These are phyloP conservation scores for Neocatenulostroma microsporum DNA, from an alignment of 2,329 filamentous ascomycete genomes.

Conservation along the genomic window DNA sequence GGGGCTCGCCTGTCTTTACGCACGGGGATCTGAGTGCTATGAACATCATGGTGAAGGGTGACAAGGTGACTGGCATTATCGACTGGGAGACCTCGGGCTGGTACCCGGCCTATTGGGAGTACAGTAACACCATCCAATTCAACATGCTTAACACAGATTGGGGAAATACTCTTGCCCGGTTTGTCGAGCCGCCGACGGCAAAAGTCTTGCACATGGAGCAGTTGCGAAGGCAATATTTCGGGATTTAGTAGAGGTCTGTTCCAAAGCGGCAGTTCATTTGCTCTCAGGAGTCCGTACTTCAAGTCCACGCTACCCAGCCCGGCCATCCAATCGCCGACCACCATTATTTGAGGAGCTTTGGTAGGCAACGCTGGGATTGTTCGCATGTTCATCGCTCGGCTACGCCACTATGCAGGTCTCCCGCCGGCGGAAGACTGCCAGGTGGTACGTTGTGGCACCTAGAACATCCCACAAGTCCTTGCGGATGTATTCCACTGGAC, in stretches of 20 bases:
- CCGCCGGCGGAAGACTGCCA: no score
- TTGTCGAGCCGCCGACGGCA: slow-evolving; percentile 33
- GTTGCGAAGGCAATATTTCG: slow-evolving; percentile 33
- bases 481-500: slow-evolving; percentile 15
- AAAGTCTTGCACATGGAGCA: slow-evolving; percentile 38
- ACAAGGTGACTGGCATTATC: slow-evolving; percentile 40
- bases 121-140: slow-evolving; percentile 34
- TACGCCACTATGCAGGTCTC: no score
- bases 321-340: no score
- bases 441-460: no score
- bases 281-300: no score
- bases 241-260: no score
- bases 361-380: no score
- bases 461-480: no score
- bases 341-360: no score
- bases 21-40: slow-evolving; percentile 42
- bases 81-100: slow-evolving; percentile 44
- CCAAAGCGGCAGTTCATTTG: no score
- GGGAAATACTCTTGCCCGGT: slow-evolving; percentile 28
- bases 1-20: slow-evolving; percentile 37
- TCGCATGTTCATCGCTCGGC: no score
- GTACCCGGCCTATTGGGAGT: slow-evolving; percentile 45
- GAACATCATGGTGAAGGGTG: slow-evolving; percentile 38
- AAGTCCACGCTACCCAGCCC: no score
- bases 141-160: slow-evolving; percentile 36